Base-by-base conservation (phyloP, 805 yeast species). In the Saturnispora saitoi region DNA sequence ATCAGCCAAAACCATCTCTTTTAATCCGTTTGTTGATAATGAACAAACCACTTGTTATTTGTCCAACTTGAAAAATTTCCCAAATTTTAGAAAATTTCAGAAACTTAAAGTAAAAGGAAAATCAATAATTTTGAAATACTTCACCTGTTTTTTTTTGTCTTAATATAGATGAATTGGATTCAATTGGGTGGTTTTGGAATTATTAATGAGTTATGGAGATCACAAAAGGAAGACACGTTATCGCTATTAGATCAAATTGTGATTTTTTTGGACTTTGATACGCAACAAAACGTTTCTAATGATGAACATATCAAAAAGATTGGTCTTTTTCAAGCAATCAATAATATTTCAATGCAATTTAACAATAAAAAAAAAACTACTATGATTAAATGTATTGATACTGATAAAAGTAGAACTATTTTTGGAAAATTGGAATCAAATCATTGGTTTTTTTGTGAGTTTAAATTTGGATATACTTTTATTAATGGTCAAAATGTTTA, bases 1-100 rank as follows among this genome's bases (percentile, higher is more conserved):
- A 65, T 85, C 93, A 41, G 89, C 88, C 56, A 84, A 72, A 61
- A 84, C 91, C 91, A 84, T 85, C n/a, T 24, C 43, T 29, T n/a
- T 28, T 20, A 24, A 20, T 20, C 20, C 38, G 11, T 20, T 17
- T 34, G 14, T 9, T 34, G 14, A 6, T 11, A 34, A 34, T 17
- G 31, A 20, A 44, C 11, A 39, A 15, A 17, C 10, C 20, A n/a
- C 19, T 34, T 11, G 38, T 34, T n/a, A n/a, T 32, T 32, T 34
- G 38, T 34, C 38, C 38, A 34, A 34, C 38, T 34, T 37, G 41
- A 37, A 20, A 20, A 37, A 37, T 37, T 22, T 24, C 28, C 5
- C 5, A 20, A 37, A 22, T 4, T 32, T 37, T 12, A 12, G 8
- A 24, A 24, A 24, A 24, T 6, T 24, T 24, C 8, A 24, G 3